Conservation (phyloP, 1,284 basidiomycete genomes). For the Ustilago bromivora region DNA sequence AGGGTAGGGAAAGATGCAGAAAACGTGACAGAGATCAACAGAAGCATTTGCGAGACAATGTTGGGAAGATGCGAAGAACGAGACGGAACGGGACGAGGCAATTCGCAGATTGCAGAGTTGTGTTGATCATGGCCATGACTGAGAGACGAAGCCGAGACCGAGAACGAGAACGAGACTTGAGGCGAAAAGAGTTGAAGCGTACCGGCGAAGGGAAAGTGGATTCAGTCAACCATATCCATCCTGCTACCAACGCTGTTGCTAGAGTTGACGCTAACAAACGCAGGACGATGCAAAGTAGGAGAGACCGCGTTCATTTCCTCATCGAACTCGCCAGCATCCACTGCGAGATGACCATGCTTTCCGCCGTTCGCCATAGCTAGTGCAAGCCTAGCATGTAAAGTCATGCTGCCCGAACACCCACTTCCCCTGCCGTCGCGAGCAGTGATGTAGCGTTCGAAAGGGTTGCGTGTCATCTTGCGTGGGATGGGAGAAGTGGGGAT, state of each 20-base stretch:
- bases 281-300: constrained; percentile 5
- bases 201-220: not conserved
- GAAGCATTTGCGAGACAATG: not conserved
- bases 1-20: not conserved
- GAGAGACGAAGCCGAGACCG: not conserved
- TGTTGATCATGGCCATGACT: not conserved
- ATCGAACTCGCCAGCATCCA: constrained; percentile 1
- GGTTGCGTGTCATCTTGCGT: constrained; percentile 50
- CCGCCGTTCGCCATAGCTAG: constrained; percentile 14
- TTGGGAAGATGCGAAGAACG: not conserved
- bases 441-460: constrained; percentile 42
- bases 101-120: not conserved
- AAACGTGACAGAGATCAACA: not conserved
- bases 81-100: constrained; percentile 1
- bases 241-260: constrained; percentile 1
- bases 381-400: constrained; percentile 14
- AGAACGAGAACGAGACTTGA: not conserved
- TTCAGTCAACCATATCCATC: constrained; percentile 24
- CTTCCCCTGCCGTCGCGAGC: not conserved
- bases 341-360: not conserved
- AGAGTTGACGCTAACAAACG: constrained; percentile 14
- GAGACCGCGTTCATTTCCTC: constrained; percentile 7
- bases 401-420: constrained; percentile 1
- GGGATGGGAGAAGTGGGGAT: constrained; percentile 49
- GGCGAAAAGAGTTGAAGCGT: not conserved